A percentile compares a stretch with the other conserved stretches of the same genome.
phyloP scores from a whole-genome alignment of 2,329 filamentous ascomycete species.

The Mollisiaceae sp. region DNA sequence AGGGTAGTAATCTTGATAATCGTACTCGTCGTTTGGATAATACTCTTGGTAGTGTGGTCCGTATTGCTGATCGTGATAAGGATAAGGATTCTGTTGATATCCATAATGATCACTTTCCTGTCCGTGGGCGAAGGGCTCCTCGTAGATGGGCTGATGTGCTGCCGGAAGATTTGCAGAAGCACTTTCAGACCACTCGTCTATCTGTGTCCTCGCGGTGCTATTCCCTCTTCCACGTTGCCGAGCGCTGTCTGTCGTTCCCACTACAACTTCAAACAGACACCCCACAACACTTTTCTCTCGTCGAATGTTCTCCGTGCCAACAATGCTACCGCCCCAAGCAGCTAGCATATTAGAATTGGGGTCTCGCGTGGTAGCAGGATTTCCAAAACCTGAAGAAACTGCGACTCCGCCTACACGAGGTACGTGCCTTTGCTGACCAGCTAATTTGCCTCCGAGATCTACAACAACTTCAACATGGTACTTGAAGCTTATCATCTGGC shows the following conservation, averaged over 20 bases:
- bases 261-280: constrained; percentile 82
- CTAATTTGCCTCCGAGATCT: constrained; percentile 86
- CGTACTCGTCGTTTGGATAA: constrained; percentile 24
- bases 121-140: constrained; percentile 26
- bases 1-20: constrained; percentile 22
- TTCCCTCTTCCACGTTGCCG: constrained; percentile 40
- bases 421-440: constrained; percentile 59
- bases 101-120: constrained; percentile 19
- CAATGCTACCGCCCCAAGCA: constrained; percentile 69
- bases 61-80: constrained; percentile 43
- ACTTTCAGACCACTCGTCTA: constrained; percentile 30
- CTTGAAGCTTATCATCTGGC: constrained; percentile 92
- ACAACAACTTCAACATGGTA: constrained; percentile 94
- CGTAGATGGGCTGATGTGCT: constrained; percentile 33
- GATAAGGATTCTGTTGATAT: constrained; percentile 36
- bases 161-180: constrained; percentile 24
- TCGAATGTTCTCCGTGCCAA: constrained; percentile 85
- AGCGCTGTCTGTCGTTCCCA: constrained; percentile 81
- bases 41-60: constrained; percentile 36
- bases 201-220: constrained; percentile 25
- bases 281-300: constrained; percentile 92
- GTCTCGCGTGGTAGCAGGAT: constrained; percentile 37
- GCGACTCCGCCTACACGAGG: constrained; percentile 40
- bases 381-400: no score
- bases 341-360: constrained; percentile 53